Evolutionary conservation across 1,284 basidiomycete species (phyloP).

Genomic region (Bondarzewia mesenterica): DNA sequence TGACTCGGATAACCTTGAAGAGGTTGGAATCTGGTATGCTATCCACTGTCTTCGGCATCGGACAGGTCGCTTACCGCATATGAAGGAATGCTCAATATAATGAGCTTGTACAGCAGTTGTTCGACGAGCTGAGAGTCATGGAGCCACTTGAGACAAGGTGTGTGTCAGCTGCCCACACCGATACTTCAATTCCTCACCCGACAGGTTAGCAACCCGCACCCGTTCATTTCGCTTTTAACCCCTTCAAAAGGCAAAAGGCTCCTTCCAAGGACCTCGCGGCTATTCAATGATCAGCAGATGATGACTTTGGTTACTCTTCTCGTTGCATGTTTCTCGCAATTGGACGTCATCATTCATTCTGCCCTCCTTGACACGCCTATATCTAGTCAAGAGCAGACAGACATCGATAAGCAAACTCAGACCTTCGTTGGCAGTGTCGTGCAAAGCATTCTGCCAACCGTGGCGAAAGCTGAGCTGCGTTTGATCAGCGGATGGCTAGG

Average conservation of each 20-base stretch:
- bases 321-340: conserved; percentile 88
- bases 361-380: conserved; percentile 60
- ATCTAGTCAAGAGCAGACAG: conserved; percentile 58
- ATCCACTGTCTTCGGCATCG: not conserved
- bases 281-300: conserved; percentile 74
- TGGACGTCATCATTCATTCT: conserved; percentile 82
- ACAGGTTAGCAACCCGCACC: conserved; percentile 91
- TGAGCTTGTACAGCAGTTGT: conserved; percentile 64
- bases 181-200: too few species aligned
- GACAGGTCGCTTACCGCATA: conserved; percentile 5
- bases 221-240: conserved; percentile 88
- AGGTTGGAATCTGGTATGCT: conserved; percentile 45
- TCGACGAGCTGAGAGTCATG: conserved; percentile 79
- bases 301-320: conserved; percentile 87
- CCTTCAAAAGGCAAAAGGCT: conserved; percentile 92
- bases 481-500: conserved; percentile 85
- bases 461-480: conserved; percentile 72
- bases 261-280: conserved; percentile 84
- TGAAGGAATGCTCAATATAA: conserved; percentile 55
- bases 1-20: conserved; percentile 52
- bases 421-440: conserved; percentile 82
- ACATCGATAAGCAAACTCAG: conserved; percentile 84
- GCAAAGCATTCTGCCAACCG: conserved; percentile 79
- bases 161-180: too few species aligned
- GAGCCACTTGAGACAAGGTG: conserved; percentile 88